Percentiles rank a stretch among this genome's conserved stretches.
Evolutionary conservation across 495 filamentous ascomycete genomes (phyloP).

Genomic region (Trichoderma asperelloides): DNA sequence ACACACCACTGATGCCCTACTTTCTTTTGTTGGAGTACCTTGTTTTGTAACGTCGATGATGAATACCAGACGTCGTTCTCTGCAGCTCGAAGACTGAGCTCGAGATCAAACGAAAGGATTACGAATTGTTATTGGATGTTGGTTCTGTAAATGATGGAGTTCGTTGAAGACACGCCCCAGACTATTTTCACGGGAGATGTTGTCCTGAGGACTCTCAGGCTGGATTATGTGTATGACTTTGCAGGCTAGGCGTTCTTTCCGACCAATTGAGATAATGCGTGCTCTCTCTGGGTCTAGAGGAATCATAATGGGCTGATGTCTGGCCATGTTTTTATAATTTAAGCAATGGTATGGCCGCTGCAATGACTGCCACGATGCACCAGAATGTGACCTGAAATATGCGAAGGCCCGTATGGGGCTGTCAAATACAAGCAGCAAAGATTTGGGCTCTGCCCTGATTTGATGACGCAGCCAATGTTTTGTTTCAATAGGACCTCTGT

Average conservation of each 20-base stretch:
- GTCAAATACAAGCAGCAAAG: too few relatives aligned
- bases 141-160: constrained; percentile 8
- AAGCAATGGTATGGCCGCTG: too few relatives aligned
- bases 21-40: constrained; percentile 14
- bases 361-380: too few relatives aligned
- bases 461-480: too few relatives aligned
- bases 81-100: not conserved
- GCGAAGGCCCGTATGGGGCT: too few relatives aligned
- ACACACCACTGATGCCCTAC: constrained; percentile 18
- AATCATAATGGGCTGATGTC: not conserved
- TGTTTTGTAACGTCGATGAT: constrained; percentile 12
- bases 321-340: too few relatives aligned
- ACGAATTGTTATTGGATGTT: constrained; percentile 4
- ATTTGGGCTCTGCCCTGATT: too few relatives aligned
- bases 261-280: constrained; percentile 7
- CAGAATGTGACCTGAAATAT: too few relatives aligned
- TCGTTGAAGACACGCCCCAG: not conserved
- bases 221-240: constrained; percentile 7
- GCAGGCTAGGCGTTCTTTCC: constrained; percentile 4
- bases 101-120: not conserved
- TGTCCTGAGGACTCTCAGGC: constrained; percentile 1
- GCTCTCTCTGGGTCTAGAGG: not conserved
- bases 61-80: not conserved
- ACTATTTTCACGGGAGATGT: constrained; percentile 5
- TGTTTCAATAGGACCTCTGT: too few relatives aligned